These are phyloP conservation scores for Pulveroboletus sp. DNA, from an alignment of 768 basidiomycete species.

Conservation along the genomic window DNA sequence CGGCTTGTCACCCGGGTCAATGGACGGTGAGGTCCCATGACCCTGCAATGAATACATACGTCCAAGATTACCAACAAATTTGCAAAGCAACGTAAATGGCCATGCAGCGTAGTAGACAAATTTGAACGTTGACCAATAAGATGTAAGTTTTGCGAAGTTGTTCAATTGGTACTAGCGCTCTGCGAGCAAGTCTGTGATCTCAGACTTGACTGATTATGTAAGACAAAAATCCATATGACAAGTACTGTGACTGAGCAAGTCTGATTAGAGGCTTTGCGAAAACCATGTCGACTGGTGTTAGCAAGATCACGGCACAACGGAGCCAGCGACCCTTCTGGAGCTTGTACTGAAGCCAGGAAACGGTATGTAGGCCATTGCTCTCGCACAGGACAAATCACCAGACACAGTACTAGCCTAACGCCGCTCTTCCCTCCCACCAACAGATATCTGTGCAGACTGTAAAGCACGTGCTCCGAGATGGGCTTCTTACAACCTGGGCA, in stretches of 20 bases:
- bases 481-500: conserved; percentile 87
- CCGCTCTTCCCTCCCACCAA: conserved; percentile 8
- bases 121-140: too few species aligned
- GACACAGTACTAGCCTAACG: too few species aligned
- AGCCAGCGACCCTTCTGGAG: conserved; percentile 69
- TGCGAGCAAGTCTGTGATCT: too few species aligned
- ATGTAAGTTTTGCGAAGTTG: too few species aligned
- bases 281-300: conserved; percentile 35
- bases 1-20: conserved; percentile 13
- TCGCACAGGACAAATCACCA: too few species aligned
- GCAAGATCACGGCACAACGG: conserved; percentile 62
- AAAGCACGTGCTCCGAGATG: conserved; percentile 84
- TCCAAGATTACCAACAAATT: neutral
- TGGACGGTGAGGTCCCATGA: conserved; percentile 5
- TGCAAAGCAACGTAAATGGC: conserved; percentile 14
- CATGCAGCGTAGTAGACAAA: too few species aligned
- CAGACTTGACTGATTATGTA: conserved; percentile 17
- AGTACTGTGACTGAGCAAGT: neutral
- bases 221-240: neutral
- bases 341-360: conserved; percentile 76
- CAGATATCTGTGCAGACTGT: conserved; percentile 92
- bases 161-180: too few species aligned
- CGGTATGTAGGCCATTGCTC: conserved; percentile 44
- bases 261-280: neutral
- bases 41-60: conserved; percentile 20